Conservation (phyloP, 208 protist species). For the Angomonas deanei region DNA sequence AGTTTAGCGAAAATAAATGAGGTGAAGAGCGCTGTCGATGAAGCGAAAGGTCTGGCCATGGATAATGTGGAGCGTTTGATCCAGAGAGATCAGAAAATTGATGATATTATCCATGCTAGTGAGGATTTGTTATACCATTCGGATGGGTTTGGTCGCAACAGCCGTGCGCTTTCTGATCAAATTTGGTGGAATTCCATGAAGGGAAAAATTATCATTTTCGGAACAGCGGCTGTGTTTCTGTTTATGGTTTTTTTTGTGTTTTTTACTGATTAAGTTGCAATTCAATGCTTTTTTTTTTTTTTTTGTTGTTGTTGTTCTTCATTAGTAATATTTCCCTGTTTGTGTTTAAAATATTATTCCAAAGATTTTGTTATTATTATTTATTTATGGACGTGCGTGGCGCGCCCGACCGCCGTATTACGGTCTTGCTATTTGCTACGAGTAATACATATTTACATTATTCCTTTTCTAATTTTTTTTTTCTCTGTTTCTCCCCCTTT, state of each 20-base stretch:
- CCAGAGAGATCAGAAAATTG: constrained; percentile 74
- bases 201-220: constrained; percentile 63
- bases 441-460: constrained; percentile 3
- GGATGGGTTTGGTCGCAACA: constrained; percentile 81
- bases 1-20: constrained; percentile 54
- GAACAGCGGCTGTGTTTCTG: constrained; percentile 53
- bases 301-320: background rate
- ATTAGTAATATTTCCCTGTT: constrained; percentile 2
- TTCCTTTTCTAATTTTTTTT: constrained; percentile 12
- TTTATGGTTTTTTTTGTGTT: constrained; percentile 79
- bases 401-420: too few relatives aligned
- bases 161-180: constrained; percentile 75
- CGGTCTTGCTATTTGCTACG: too few relatives aligned
- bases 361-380: background rate
- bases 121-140: constrained; percentile 87
- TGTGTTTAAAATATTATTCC: constrained; percentile 9
- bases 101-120: constrained; percentile 85
- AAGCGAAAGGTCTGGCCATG: constrained; percentile 79
- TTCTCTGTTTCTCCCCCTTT: background rate
- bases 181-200: constrained; percentile 87
- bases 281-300: constrained; percentile 7
- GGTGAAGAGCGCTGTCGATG: constrained; percentile 71
- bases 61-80: constrained; percentile 84
- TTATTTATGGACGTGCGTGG: too few relatives aligned
- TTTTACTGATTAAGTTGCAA: constrained; percentile 21